A percentile compares a stretch with the other conserved stretches of the same genome.
Evolutionary conservation across 2,329 filamentous ascomycete species (phyloP).

Genomic region (Colletotrichum agaves): DNA sequence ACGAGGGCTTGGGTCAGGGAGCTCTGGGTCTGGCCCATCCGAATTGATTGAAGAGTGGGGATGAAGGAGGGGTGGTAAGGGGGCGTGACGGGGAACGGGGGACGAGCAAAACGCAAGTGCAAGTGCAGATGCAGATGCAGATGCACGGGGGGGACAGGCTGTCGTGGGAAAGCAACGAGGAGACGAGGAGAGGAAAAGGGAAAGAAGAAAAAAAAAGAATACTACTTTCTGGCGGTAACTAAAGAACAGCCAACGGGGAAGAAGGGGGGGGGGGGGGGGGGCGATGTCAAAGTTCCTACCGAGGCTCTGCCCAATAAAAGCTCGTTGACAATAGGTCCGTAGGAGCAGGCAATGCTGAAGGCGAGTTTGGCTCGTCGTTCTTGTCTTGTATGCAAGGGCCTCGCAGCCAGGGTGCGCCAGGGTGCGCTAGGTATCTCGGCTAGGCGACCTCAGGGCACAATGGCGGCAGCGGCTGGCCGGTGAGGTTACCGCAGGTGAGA

Average conservation of each 20-base stretch:
- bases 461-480: conserved; percentile 6
- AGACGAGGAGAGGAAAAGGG: not conserved
- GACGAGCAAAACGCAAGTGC: conserved; percentile 25
- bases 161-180: not conserved
- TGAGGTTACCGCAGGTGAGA: not conserved
- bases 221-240: not conserved
- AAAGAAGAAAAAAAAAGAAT: not conserved
- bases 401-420: conserved; percentile 14
- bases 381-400: conserved; percentile 33
- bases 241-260: too few species aligned
- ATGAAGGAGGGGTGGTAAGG: conserved; percentile 17
- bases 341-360: conserved; percentile 1
- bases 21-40: conserved; percentile 34
- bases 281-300: not conserved
- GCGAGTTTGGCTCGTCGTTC: conserved; percentile 19
- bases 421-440: not conserved
- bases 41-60: conserved; percentile 38
- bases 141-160: conserved; percentile 1
- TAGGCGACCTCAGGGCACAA: not conserved
- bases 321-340: conserved; percentile 7
- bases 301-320: conserved; percentile 4
- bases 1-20: conserved; percentile 32
- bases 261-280: too few species aligned
- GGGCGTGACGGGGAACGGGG: conserved; percentile 28
- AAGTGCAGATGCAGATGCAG: conserved; percentile 28